These are phyloP conservation scores for Aspergillus homomorphus DNA, from an alignment of 495 filamentous ascomycete genomes.

Conservation along the genomic window DNA sequence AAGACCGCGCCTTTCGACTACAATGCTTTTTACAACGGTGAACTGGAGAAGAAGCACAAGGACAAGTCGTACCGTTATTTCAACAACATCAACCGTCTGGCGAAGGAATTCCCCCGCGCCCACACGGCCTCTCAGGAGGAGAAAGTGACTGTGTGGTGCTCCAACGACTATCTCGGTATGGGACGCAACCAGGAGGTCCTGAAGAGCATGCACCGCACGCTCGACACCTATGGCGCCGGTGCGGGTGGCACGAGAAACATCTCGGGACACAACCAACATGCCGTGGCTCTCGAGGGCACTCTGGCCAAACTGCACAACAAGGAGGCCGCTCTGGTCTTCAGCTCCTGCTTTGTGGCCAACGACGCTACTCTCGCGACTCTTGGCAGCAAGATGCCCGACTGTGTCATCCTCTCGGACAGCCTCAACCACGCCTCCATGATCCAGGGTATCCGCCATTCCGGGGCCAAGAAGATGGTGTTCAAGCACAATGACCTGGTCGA, in stretches of 20 bases:
- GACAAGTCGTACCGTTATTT: slow-evolving; percentile 99
- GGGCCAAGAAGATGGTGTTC: slow-evolving; percentile 95
- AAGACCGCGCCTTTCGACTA: slow-evolving; percentile 72
- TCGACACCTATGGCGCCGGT: slow-evolving; percentile 92
- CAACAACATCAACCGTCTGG: slow-evolving; percentile 99
- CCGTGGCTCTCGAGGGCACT: slow-evolving; percentile 76
- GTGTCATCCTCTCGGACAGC: slow-evolving; percentile 92
- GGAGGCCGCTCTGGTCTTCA: slow-evolving; percentile 89
- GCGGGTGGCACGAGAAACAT: slow-evolving; percentile 97
- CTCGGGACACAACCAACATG: slow-evolving; percentile 95
- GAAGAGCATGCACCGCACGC: slow-evolving; percentile 87
- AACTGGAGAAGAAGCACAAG: slow-evolving; percentile 98
- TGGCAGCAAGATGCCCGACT: slow-evolving; percentile 92
- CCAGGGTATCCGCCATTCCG: slow-evolving; percentile 95
- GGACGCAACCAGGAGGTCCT: slow-evolving; percentile 85
- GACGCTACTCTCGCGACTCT: slow-evolving; percentile 96
- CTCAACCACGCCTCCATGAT: slow-evolving; percentile 99
- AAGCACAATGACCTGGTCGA: slow-evolving; percentile 94
- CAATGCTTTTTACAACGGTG: slow-evolving; percentile 78
- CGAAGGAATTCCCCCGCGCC: slow-evolving; percentile 91
- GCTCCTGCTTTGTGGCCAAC: slow-evolving; percentile 96
- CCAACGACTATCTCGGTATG: slow-evolving; percentile 98
- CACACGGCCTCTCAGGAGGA: slow-evolving; percentile 84
- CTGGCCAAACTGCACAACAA: slow-evolving; percentile 89
- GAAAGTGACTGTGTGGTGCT: slow-evolving; percentile 97